phyloP scores from a whole-genome alignment of 805 yeast genomes.

The Maudiozyma barnettii region DNA sequence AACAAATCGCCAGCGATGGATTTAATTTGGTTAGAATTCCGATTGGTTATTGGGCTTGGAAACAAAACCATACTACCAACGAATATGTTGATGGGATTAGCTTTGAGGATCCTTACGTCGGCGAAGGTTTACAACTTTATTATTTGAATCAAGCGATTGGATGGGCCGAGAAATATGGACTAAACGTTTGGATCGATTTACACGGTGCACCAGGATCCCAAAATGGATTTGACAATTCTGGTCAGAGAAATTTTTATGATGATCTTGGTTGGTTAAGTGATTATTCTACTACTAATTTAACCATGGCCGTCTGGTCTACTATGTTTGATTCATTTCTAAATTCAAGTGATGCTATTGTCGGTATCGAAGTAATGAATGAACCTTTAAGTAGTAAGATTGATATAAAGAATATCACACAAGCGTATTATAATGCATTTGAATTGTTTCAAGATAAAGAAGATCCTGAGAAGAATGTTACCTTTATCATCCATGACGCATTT shows the following conservation, averaged over 20 bases:
- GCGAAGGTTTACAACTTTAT: conserved; percentile 45
- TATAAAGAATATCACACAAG: conserved; percentile 27
- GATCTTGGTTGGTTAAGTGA: conserved; percentile 36
- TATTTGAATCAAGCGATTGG: conserved; percentile 55
- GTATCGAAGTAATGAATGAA: conserved; percentile 64
- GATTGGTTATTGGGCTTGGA: conserved; percentile 75
- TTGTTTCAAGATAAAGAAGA: conserved; percentile 15
- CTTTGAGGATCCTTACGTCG: conserved; percentile 51
- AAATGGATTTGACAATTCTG: conserved; percentile 80
- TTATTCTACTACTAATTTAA: conserved; percentile 34
- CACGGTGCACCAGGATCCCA: conserved; percentile 83
- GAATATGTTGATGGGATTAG: conserved; percentile 12
- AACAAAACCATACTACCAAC: conserved; percentile 20
- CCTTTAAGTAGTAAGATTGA: conserved; percentile 48
- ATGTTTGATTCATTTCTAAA: conserved; percentile 40
- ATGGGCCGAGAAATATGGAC: conserved; percentile 53
- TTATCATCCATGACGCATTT: conserved; percentile 63
- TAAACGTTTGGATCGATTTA: conserved; percentile 65
- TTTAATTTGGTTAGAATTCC: conserved; percentile 69
- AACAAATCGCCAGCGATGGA: conserved; percentile 41
- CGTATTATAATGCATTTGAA: conserved; percentile 28
- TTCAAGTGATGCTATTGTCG: conserved; percentile 41
- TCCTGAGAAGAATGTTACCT: conserved; percentile 29
- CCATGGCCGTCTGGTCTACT: conserved; percentile 40
- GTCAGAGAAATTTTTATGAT: conserved; percentile 41